These are phyloP conservation scores for Rosa hybrid DNA, from an alignment of 331 rosid species.

Conservation along the genomic window DNA sequence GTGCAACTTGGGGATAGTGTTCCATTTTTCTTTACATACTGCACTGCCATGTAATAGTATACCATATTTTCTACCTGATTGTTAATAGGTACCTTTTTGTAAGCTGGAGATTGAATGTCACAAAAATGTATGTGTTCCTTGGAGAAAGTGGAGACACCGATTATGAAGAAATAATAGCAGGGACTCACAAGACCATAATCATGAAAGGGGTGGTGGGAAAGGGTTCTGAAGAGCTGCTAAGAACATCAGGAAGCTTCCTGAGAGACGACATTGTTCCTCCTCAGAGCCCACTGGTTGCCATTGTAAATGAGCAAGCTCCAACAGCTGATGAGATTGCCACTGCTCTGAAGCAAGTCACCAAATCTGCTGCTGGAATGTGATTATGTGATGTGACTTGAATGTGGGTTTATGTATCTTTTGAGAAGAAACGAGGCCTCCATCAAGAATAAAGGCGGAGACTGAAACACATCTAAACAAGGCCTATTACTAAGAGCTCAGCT, in stretches of 20 bases:
- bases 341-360: conserved; percentile 59
- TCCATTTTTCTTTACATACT: neutral
- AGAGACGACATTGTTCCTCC: conserved; percentile 71
- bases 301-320: conserved; percentile 39
- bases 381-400: neutral
- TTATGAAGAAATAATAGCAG: conserved; percentile 82
- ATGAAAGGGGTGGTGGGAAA: conserved; percentile 62
- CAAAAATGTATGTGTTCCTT: conserved; percentile 78
- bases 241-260: conserved; percentile 74
- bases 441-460: neutral
- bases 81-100: conserved; percentile 74
- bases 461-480: neutral
- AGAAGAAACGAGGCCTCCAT: neutral
- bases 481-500: neutral
- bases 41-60: neutral
- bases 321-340: conserved; percentile 58
- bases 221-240: conserved; percentile 67
- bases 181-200: conserved; percentile 82
- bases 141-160: conserved; percentile 92
- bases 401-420: neutral
- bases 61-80: neutral
- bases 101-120: conserved; percentile 78
- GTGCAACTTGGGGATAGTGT: neutral
- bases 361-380: conserved; percentile 52
- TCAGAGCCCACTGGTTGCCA: conserved; percentile 56